These are phyloP conservation scores for Borovskyia barvae DNA, from an alignment of 208 protist species.

Conservation along the genomic window DNA sequence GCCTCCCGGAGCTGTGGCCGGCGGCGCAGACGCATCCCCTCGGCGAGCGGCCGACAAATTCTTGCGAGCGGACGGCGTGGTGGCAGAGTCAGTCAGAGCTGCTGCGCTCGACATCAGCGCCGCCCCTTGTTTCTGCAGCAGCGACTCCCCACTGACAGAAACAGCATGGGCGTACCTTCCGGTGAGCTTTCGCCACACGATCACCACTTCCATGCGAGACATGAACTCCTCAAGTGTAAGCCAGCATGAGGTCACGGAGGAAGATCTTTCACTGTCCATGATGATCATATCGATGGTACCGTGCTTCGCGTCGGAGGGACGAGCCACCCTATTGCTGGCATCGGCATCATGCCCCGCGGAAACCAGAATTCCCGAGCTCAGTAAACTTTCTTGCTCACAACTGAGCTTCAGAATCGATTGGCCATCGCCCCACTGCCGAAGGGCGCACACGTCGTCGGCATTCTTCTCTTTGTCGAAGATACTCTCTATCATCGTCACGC, in stretches of 20 bases:
- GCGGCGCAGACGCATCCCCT: neutral
- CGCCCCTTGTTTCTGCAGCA: slow-evolving; percentile 13
- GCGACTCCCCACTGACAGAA: slow-evolving; percentile 15
- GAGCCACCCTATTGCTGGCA: too few species aligned
- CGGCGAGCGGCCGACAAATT: neutral
- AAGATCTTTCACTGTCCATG: slow-evolving; percentile 8
- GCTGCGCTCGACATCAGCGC: neutral
- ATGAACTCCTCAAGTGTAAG: slow-evolving; percentile 77
- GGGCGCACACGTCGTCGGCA: slow-evolving; percentile 42
- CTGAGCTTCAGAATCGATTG: too few species aligned
- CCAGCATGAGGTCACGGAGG: slow-evolving; percentile 44
- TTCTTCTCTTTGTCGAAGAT: slow-evolving; percentile 47
- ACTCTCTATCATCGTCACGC: slow-evolving; percentile 25
- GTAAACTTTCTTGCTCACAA: too few species aligned
- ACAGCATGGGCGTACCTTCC: slow-evolving; percentile 25
- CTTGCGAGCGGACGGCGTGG: slow-evolving; percentile 1
- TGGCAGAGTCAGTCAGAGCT: neutral
- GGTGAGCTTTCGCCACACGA: slow-evolving; percentile 59
- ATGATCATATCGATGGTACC: slow-evolving; percentile 7
- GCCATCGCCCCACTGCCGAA: slow-evolving; percentile 20
- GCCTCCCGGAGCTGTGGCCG: neutral
- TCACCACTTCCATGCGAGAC: slow-evolving; percentile 40
- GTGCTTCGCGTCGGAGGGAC: too few species aligned
- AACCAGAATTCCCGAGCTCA: too few species aligned
- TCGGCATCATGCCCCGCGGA: too few species aligned